Evolutionary conservation across 2,329 filamentous ascomycete species (phyloP).

Genomic region (Pestalotiopsis sp.): DNA sequence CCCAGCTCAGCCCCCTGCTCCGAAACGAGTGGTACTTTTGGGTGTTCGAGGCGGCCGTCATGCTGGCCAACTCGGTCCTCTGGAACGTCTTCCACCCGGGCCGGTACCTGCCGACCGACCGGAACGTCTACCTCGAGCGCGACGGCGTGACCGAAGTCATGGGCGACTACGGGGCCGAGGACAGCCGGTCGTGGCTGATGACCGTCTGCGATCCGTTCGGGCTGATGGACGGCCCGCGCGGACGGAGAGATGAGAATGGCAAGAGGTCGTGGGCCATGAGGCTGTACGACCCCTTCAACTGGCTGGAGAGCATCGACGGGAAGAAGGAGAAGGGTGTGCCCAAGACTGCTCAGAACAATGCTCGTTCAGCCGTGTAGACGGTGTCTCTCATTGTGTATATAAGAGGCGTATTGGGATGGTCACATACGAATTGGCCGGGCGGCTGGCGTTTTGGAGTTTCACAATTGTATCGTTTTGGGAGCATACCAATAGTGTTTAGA

Average conservation of each 20-base stretch:
- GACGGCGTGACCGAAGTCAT: conserved; percentile 34
- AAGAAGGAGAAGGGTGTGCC: background rate
- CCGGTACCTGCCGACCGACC: conserved; percentile 38
- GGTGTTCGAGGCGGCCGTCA: conserved; percentile 44
- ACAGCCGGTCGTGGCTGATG: background rate
- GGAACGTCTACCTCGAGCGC: conserved; percentile 39
- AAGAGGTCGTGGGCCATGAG: background rate
- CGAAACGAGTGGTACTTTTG: conserved; percentile 49
- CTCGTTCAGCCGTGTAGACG: background rate
- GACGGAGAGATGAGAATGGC: background rate
- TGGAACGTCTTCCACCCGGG: conserved; percentile 46
- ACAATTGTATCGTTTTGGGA: background rate
- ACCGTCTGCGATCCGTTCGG: conserved; percentile 1
- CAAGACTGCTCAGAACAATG: background rate
- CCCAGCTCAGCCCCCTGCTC: conserved; percentile 36
- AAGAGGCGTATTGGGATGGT: background rate
- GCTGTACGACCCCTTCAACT: background rate
- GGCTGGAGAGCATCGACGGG: background rate
- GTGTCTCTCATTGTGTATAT: background rate
- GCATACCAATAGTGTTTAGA: no score
- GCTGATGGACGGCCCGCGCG: background rate
- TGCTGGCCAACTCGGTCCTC: conserved; percentile 43
- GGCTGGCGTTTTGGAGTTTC: background rate
- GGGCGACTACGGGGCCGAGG: conserved; percentile 1
- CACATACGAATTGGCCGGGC: background rate